A percentile compares a stretch with the other conserved stretches of the same genome.
Evolutionary conservation across 129 eudicot species (phyloP).

Genomic region (Flaveria robusta): DNA sequence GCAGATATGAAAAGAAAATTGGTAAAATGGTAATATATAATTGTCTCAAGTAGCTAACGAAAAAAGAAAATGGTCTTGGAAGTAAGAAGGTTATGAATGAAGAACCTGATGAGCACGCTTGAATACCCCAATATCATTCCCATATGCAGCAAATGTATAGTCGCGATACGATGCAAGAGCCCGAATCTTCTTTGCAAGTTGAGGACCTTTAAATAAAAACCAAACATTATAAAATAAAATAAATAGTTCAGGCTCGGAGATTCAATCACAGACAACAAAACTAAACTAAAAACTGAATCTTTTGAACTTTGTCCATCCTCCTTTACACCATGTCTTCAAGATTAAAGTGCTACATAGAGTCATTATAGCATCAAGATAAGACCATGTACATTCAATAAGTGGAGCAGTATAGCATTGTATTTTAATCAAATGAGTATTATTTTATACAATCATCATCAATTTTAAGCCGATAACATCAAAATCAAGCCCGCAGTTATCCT

Average conservation of each 20-base stretch:
- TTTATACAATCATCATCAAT: neutral
- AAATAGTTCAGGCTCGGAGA: neutral
- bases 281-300: neutral
- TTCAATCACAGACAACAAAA: constrained; percentile 9
- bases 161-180: constrained; percentile 94
- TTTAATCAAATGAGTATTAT: neutral
- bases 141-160: constrained; percentile 97
- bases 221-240: neutral
- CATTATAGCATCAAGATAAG: neutral
- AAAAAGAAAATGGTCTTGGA: neutral
- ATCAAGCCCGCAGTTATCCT: neutral
- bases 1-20: neutral
- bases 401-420: neutral
- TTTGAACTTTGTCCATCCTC: neutral
- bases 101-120: constrained; percentile 96
- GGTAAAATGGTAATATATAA: neutral
- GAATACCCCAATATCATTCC: constrained; percentile 76
- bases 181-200: constrained; percentile 87
- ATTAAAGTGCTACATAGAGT: neutral
- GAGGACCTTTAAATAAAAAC: constrained; percentile 65
- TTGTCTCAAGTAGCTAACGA: neutral
- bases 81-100: constrained; percentile 1
- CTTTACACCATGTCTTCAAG: no score
- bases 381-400: neutral
- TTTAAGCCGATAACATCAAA: neutral